Base-by-base conservation (phyloP, 805 yeast genomes). In the Limtongia smithiae region DNA sequence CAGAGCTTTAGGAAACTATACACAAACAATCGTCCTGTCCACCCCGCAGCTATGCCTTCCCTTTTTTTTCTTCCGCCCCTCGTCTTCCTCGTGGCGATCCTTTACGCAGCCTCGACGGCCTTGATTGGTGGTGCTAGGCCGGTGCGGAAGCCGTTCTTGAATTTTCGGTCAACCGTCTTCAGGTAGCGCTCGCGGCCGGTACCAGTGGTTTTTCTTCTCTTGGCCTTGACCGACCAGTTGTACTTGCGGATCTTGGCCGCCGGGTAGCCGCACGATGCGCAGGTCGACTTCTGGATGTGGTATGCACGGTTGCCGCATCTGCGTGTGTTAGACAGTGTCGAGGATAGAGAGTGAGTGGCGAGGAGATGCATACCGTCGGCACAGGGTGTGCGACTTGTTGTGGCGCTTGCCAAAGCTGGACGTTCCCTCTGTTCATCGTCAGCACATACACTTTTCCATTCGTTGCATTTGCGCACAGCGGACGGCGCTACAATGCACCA, bases 381-480 rank as follows among this genome's bases (percentile, higher is more conserved):
- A 93, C 77, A 90, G 81, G 74, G 94, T 85, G 88, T 93, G 98
- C 74, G 97, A 85, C 81, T 93, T 93, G 91, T 86, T 90, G 87
- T 93, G 97, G 78, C 93, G 89, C 82, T 91, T 91, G 83, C 98
- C 98, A 83, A 88, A 84, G 76, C 97, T 88, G 80, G 97, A 96
- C 77, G 98, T 91, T 87, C 98, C 98, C 89, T 91, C 95, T 81
- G 67, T n/a, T n/a, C 33, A 38, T 4, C 37, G 35, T 24, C 27
- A 12, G 48, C 46, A 41, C 45, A 50, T 25, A 27, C 37, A 20
- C 34, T 9, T 11, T 20, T 35, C 20, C 3, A 3, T 15, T 8
- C 30, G 4, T 25, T n/a, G 17, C 15, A 9, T 21, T 41, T n/a
- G 5, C 18, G 14, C 12, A 31, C 38, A 4, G 3, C 38, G 15